Base-by-base conservation (phyloP, 2,329 filamentous ascomycete species). In the Cryphonectria japonica region DNA sequence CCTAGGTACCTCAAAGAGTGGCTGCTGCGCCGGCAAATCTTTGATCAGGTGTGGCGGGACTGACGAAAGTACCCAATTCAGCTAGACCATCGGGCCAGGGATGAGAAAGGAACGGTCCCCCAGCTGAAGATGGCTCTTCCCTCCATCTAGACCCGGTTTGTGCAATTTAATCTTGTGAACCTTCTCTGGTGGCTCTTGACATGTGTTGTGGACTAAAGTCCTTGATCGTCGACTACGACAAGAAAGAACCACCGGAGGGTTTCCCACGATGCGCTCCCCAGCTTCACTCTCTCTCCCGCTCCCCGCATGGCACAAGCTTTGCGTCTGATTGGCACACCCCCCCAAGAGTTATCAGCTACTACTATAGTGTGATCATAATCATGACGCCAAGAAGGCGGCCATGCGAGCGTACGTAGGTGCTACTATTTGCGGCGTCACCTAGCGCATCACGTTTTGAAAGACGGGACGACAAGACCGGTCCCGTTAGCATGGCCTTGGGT, bases 391-490 rank as follows among this genome's bases (percentile, higher is more conserved):
- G 52, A 54, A 54, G n/a, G 26, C 13, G 52, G 52, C 11, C 52
- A 5, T 3, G 52, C 52, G 8, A 16, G n/a, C 52, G 14, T 52
- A n/a, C 14, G 6, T 8, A 32, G 26, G 29, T 32, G 54, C 54
- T 59, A 59, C 54, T 59, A 59, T 59, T 32, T 59, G 54, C 54
- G 54, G 54, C 54, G 54, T 59, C 14, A 59, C 54, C 54, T 32
- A 32, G 54, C 54, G 54, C 54, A 59, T 59, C 14, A 59, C 29
- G 52, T 32, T 32, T 32, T 59, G 54, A 32, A 59, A 59, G 54
- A 59, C 54, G 54, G 54, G 54, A 59, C 29, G 54, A 32, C 29
- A 59, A 54, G 54, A 16, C 26, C 29, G 29, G 54, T 59, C 54
- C 26, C 54, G 14, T 16, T 59, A 59, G 54, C 54, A 32, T 16